Evolutionary conservation across 2,329 filamentous ascomycete species (phyloP).

Genomic region (Microcyclospora tardicrescens): DNA sequence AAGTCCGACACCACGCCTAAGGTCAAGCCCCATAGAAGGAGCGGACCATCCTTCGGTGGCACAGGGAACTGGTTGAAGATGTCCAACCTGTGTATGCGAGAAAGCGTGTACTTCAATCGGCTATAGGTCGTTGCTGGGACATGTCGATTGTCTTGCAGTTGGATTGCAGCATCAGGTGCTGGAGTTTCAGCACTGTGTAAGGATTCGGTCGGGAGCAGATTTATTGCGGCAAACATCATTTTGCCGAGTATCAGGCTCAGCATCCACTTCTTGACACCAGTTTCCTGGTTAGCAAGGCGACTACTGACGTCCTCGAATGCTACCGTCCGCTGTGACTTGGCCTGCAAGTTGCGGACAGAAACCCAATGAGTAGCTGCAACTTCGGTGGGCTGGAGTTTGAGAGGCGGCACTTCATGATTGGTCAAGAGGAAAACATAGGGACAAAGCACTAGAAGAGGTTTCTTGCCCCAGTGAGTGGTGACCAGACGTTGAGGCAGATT

Average conservation of each 20-base stretch:
- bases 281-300: conserved; percentile 44
- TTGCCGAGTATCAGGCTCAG: conserved; percentile 46
- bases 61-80: conserved; percentile 18
- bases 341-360: conserved; percentile 47
- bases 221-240: conserved; percentile 56
- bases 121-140: conserved; percentile 7
- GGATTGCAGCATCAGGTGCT: conserved; percentile 9
- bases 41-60: conserved; percentile 29
- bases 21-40: conserved; percentile 57
- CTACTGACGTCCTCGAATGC: conserved; percentile 52
- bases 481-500: conserved; percentile 55
- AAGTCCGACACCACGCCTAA: conserved; percentile 56
- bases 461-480: conserved; percentile 52
- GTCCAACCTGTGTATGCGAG: conserved; percentile 12
- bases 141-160: conserved; percentile 16
- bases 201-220: conserved; percentile 48
- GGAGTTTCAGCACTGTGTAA: conserved; percentile 38
- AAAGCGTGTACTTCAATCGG: conserved; percentile 6
- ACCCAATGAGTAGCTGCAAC: conserved; percentile 60
- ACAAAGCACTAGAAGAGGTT: conserved; percentile 54
- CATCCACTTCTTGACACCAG: conserved; percentile 41
- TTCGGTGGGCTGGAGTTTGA: conserved; percentile 54
- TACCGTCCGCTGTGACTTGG: conserved; percentile 45
- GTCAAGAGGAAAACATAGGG: conserved; percentile 55
- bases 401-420: conserved; percentile 39